Base-by-base conservation (phyloP, 257 asterid species). In the Scutellaria barbata region DNA sequence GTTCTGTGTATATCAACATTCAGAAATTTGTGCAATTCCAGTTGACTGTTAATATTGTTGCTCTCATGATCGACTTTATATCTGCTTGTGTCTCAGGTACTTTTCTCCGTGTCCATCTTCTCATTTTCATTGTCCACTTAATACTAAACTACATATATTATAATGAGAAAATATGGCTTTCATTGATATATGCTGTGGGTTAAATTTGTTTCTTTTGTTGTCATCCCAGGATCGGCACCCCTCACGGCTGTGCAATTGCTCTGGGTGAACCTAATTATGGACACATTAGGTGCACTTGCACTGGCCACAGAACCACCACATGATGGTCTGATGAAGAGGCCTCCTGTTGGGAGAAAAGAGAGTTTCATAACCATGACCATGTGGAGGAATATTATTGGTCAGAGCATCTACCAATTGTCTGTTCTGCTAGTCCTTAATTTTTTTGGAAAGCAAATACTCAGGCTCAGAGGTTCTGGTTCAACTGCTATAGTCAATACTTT, bases 261-360 rank as follows among this genome's bases (percentile, higher is more conserved):
- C 6, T 94, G 99, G 98, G 98, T 91, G 73, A 94, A 94, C 90
- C 85, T 94, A 70, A 94, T 94, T 42, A 94, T 94, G 99, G 99
- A 94, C 80, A 94, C 99, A 48, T 76, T 94, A 79, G 97, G 99
- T 54, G 99, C 99, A 60, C 89, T 94, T 54, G 99, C 99, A 22
- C 84, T 94, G n/a, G 98, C 99, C 68, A 94, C 97, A 10, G 99
- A 94, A 81, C 99, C 98, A 30, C 97, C 99, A 48, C 84, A 89
- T 30, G 98, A 94, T 1, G 92, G 90, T 62, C 87, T 94, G 55
- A 94, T 94, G 99, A 77, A 80, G 75, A 86, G 96, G 76, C 95
- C 89, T 60, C 99, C 97, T 11, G 84, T 94, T 20, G 78, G 83
- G 48, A 86, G 96, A 73, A 74, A 83, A 13, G 90, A 82, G 13